phyloP scores from a whole-genome alignment of 345 rosid genomes.

The Anacardium occidentale region DNA sequence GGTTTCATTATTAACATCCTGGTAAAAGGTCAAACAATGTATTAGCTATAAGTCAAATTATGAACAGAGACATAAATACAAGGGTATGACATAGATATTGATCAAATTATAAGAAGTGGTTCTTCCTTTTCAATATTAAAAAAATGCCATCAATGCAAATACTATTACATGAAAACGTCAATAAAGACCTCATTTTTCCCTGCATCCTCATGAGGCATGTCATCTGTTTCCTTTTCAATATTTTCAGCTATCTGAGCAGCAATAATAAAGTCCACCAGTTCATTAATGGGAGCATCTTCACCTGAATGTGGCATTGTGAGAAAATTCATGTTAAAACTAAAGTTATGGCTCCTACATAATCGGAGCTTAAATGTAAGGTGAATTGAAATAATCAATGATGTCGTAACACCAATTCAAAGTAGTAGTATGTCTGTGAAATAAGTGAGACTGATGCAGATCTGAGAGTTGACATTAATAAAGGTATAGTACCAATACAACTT shows the following conservation, averaged over 20 bases:
- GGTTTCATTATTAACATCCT: slow-evolving; percentile 56
- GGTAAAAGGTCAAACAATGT: slow-evolving; percentile 22
- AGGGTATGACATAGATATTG: neutral
- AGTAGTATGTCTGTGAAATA: neutral
- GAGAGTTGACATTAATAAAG: neutral
- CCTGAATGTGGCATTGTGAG: slow-evolving; percentile 43
- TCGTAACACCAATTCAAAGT: neutral
- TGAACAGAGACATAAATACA: neutral
- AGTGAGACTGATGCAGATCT: neutral
- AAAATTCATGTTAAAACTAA: slow-evolving; percentile 13
- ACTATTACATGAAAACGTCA: slow-evolving; percentile 1
- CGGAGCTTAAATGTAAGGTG: neutral
- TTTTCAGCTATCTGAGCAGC: slow-evolving; percentile 79
- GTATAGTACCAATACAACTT: neutral
- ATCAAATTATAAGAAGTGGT: too few species aligned
- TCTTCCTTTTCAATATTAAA: neutral
- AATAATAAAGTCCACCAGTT: slow-evolving; percentile 73
- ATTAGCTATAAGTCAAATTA: slow-evolving; percentile 12
- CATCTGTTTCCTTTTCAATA: slow-evolving; percentile 42
- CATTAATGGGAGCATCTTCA: slow-evolving; percentile 52
- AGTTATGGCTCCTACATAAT: neutral
- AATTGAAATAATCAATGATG: neutral
- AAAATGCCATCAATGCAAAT: neutral
- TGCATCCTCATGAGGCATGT: slow-evolving; percentile 29
- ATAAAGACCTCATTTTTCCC: slow-evolving; percentile 45